Percentiles rank a stretch among this genome's conserved stretches.
These are phyloP conservation scores for Knoxia roxburghii DNA, from an alignment of 257 asterid species.

Conservation along the genomic window DNA sequence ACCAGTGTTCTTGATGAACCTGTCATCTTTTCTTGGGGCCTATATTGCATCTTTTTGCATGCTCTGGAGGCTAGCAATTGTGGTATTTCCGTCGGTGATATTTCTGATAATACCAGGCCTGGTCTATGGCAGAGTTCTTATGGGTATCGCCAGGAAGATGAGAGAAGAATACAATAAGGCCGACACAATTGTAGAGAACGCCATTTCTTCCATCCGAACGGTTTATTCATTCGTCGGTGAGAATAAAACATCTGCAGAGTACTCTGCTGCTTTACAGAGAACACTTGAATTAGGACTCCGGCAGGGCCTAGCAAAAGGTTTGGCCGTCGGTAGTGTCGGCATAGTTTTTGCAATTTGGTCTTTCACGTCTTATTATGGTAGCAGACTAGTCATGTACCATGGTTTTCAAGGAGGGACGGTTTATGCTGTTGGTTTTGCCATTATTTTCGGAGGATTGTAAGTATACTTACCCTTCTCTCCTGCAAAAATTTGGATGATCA, in stretches of 20 bases:
- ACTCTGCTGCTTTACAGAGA: slow-evolving; percentile 66
- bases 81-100: slow-evolving; percentile 57
- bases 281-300: slow-evolving; percentile 55
- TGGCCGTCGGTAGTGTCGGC: slow-evolving; percentile 50
- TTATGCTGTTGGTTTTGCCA: slow-evolving; percentile 73
- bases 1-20: slow-evolving; percentile 68
- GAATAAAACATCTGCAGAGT: slow-evolving; percentile 37
- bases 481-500: no score
- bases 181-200: slow-evolving; percentile 58
- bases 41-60: slow-evolving; percentile 55
- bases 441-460: slow-evolving; percentile 83
- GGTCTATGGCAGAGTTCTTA: slow-evolving; percentile 65
- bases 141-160: slow-evolving; percentile 54
- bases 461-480: no score
- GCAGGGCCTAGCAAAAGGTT: slow-evolving; percentile 85
- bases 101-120: slow-evolving; percentile 71
- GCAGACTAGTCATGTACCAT: slow-evolving; percentile 78
- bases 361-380: slow-evolving; percentile 70
- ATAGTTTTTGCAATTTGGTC: slow-evolving; percentile 64
- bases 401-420: slow-evolving; percentile 73
- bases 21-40: slow-evolving; percentile 54
- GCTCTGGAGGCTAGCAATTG: slow-evolving; percentile 70
- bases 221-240: slow-evolving; percentile 84
- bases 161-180: slow-evolving; percentile 69
- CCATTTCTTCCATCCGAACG: slow-evolving; percentile 72